These are phyloP conservation scores for Sordariomycetes sp. DNA, from an alignment of 2,329 filamentous ascomycete genomes.

Conservation along the genomic window DNA sequence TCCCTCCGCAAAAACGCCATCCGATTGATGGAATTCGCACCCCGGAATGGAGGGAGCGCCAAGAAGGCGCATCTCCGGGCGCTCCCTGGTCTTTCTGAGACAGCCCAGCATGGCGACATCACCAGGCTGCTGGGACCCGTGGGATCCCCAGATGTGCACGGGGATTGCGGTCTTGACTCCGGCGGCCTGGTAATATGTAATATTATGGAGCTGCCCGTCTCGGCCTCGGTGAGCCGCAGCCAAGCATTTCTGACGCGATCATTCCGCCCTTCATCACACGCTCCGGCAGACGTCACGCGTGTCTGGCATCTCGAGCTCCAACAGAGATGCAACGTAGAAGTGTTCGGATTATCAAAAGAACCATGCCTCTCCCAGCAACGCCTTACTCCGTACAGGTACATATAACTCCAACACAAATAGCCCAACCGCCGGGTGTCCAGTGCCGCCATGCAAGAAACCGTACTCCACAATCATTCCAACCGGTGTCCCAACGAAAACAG, in stretches of 20 bases:
- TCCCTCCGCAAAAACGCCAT: background rate
- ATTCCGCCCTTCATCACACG: too few relatives aligned
- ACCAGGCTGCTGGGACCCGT: too few relatives aligned
- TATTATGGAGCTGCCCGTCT: background rate
- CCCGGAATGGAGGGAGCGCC: background rate
- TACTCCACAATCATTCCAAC: background rate
- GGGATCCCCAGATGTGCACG: too few relatives aligned
- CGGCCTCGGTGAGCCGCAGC: background rate
- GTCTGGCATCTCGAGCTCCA: too few relatives aligned
- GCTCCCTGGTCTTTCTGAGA: too few relatives aligned
- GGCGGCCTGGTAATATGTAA: background rate
- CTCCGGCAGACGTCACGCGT: too few relatives aligned
- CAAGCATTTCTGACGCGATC: too few relatives aligned
- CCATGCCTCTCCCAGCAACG: background rate
- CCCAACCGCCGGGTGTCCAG: background rate
- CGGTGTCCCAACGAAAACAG: too few relatives aligned
- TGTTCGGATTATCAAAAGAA: background rate
- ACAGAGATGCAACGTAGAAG: too few relatives aligned
- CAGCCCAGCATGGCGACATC: too few relatives aligned
- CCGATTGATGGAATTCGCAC: background rate
- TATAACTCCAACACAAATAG: background rate
- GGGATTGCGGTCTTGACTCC: background rate
- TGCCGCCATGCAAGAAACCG: background rate
- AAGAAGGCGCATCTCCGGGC: too few relatives aligned
- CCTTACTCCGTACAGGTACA: background rate